Conservation (phyloP, 345 rosid genomes). For the Citrus reticulata region DNA sequence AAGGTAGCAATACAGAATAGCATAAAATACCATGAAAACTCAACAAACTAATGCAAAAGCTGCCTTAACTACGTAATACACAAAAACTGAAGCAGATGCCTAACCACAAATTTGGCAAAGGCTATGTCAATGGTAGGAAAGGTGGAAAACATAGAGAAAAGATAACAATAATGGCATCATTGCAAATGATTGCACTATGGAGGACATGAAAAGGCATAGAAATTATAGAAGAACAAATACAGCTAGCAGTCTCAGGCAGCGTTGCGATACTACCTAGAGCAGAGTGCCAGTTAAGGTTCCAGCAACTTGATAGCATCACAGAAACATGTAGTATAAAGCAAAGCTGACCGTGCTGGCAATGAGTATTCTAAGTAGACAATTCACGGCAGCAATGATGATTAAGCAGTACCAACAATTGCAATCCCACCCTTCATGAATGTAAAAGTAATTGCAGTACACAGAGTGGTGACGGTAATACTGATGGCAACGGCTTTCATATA, state of each 20-base stretch:
- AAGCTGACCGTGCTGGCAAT: neutral
- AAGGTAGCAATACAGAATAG: slow-evolving; percentile 3
- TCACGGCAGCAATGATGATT: neutral
- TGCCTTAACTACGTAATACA: neutral
- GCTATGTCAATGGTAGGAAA: neutral
- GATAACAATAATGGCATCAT: neutral
- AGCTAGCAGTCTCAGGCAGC: neutral
- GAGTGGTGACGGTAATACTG: neutral
- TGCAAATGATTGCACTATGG: neutral
- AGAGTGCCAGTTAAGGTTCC: neutral
- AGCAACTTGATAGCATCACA: neutral
- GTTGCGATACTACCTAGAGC: neutral
- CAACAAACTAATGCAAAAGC: neutral
- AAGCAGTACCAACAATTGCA: neutral
- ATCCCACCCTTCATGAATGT: neutral
- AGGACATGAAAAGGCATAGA: neutral
- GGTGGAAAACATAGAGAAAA: neutral
- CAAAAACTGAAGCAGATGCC: neutral
- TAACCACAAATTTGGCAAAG: neutral
- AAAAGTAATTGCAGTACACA: neutral
- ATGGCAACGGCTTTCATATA: neutral
- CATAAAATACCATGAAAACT: neutral
- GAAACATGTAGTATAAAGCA: neutral
- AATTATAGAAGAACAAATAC: neutral
- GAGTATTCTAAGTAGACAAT: neutral